Base-by-base conservation (phyloP, 352 stramenopile genomes). In the Pythium sukuiense region DNA sequence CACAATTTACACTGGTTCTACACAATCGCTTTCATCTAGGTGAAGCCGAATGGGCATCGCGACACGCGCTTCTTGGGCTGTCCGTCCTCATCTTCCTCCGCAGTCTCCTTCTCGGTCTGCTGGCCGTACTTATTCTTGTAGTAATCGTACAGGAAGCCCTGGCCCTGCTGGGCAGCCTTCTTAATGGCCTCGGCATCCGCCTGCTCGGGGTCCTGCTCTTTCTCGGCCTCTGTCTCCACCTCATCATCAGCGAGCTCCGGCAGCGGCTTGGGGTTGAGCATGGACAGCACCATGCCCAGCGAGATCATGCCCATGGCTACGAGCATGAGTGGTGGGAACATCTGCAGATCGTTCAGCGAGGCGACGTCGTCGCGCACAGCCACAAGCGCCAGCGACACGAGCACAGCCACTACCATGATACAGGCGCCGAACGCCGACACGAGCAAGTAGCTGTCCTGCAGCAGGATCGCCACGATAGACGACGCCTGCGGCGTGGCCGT, bases 281-380 rank as follows among this genome's bases (percentile, higher is more conserved):
- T 69, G 20, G 67, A 73, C 12, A 58, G 41, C 46, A 73, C 27
- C 60, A 73, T 62, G 20, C 67, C 55, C 80, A 80, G 76, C 52
- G 75, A 73, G 55, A 91, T 76, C 27, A 93, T 70, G 49, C 79
- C 73, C 61, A 81, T 79, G 32, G 76, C 80, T 13, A 86, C 75
- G 54, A 88, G 72, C 69, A 92, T 80, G 43, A 88, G 76, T 61
- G 85, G 76, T 50, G 73, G 76, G 60, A 93, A 89, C 72, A 92
- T 79, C 39, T 81, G 76, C 58, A 90, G 67, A 29, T 92, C 75
- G 9, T 77, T 73, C 33, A 83, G 70, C 20, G 79, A 89, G 27
- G 67, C 53, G 6, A 89, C 33, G 8, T 77, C 55, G 26, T 85
- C 79, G 33, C 78, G 75, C 20, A 83, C 43, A 37, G 69, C 52